Base-by-base conservation (phyloP, 1,284 basidiomycete species). In the Ceratobasidium sp. region DNA sequence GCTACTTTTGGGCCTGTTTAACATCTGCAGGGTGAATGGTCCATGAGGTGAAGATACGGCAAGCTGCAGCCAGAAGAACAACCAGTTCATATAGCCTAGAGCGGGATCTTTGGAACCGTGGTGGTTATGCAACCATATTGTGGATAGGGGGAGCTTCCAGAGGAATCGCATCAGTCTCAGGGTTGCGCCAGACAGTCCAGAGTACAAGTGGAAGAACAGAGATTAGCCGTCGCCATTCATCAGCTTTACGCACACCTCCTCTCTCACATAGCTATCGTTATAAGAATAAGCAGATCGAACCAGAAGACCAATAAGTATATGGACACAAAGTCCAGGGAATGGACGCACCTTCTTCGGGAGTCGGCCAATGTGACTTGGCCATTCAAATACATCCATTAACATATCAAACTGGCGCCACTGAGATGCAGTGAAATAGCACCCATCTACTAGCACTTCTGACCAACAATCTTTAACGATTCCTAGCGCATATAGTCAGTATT, bases 191-290 rank as follows among this genome's bases (percentile, higher is more conserved):
- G 14, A 75, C 37, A 19, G 69, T 75, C 82, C 81, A 83, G 3
- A 83, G 77, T 2, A 81, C 46, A 2, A 82, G 76, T 1, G 79
- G 80, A 7, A 79, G 73, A 29, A 83, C 72, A 4, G 78, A 80
- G 9, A 81, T 54, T 9, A 81, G 69, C 2, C 78, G 77, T 0
- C 78, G 78, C 80, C 80, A 82, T 76, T 83, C 79, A 77, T 83
- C 81, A 1, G 82, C 81, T 71, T 83, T 83, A 64, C 81, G 77
- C 3, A 81, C 73, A 0, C 77, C 79, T 62, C 80, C 80, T 51
- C 79, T 80, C 37, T 79, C 75, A 8, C 79, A 78, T 29, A 81
- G 74, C 80, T 81, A 51, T 51, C 8, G 22, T 51, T n/a, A 16
- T 6, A 6, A 51, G 5, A 51, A n/a, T n/a, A 51, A n/a, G 16